Conservation (phyloP, 495 filamentous ascomycete genomes). For the Hypoxylon perforatum region DNA sequence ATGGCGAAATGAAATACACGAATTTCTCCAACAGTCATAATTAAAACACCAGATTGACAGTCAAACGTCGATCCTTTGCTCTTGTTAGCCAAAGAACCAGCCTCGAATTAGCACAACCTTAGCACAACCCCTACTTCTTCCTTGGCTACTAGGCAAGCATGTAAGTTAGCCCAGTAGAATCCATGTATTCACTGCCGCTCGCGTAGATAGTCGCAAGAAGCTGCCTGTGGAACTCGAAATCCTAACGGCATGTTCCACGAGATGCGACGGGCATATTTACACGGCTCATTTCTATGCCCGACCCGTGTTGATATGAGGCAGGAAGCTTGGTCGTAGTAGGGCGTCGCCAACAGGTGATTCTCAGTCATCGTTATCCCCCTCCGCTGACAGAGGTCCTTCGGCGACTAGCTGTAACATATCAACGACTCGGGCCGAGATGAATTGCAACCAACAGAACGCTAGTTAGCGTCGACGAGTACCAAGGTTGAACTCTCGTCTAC, state of each 20-base stretch:
- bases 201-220: constrained; percentile 33
- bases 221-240: constrained; percentile 28
- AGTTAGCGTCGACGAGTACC: constrained; percentile 15
- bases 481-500: constrained; percentile 7
- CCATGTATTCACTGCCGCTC: background rate
- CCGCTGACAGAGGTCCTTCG: constrained; percentile 1
- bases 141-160: constrained; percentile 9
- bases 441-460: constrained; percentile 14
- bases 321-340: constrained; percentile 10
- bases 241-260: constrained; percentile 26
- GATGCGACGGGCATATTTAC: constrained; percentile 19
- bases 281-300: constrained; percentile 36
- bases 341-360: constrained; percentile 4
- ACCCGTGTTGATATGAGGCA: constrained; percentile 12
- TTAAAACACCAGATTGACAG: constrained; percentile 18
- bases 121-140: constrained; percentile 2
- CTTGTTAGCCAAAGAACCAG: constrained; percentile 8
- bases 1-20: background rate
- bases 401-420: constrained; percentile 4
- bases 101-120: constrained; percentile 4
- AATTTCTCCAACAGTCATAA: background rate
- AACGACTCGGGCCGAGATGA: constrained; percentile 26
- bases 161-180: constrained; percentile 4
- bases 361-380: constrained; percentile 10
- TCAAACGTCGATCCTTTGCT: constrained; percentile 25